phyloP scores from a whole-genome alignment of 495 filamentous ascomycete species.

The Annulohypoxylon moriforme region DNA sequence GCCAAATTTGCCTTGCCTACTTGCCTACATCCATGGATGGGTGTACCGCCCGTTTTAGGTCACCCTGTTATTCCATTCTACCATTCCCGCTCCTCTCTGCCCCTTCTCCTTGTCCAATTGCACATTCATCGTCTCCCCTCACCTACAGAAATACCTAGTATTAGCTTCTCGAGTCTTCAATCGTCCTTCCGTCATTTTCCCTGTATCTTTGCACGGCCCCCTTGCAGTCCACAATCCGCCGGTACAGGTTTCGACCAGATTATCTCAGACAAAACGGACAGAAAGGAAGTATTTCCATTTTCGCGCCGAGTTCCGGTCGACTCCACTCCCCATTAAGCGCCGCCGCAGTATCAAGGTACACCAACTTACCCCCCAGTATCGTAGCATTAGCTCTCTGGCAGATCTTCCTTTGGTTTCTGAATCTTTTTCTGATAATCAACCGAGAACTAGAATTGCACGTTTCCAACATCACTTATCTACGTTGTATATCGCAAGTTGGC shows the following conservation, averaged over 20 bases:
- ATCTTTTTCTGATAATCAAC: conserved; percentile 35
- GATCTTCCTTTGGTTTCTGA: conserved; percentile 29
- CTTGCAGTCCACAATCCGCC: conserved; percentile 32
- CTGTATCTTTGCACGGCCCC: conserved; percentile 46
- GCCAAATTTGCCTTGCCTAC: conserved; percentile 39
- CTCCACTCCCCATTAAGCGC: conserved; percentile 45
- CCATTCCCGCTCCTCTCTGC: conserved; percentile 15
- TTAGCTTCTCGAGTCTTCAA: conserved; percentile 23
- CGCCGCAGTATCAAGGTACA: conserved; percentile 41
- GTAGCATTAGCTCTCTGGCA: conserved; percentile 29
- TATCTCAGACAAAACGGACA: conserved; percentile 21
- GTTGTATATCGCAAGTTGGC: conserved; percentile 10
- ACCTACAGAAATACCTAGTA: conserved; percentile 27
- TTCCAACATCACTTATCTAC: conserved; percentile 13
- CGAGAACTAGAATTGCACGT: conserved; percentile 11
- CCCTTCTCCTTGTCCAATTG: conserved; percentile 28
- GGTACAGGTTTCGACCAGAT: conserved; percentile 44
- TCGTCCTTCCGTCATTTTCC: conserved; percentile 23
- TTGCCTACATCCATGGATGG: conserved; percentile 5
- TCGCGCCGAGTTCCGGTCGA: conserved; percentile 28
- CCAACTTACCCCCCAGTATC: conserved; percentile 26
- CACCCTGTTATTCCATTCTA: conserved; percentile 13
- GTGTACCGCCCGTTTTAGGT: conserved; percentile 40
- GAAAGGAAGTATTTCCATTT: conserved; percentile 45
- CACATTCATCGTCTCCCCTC: background rate